Evolutionary conservation across 306 rosid species (phyloP), one percentile per base, ranked within the genome.

Genomic region (Inga oerstediana): DNA sequence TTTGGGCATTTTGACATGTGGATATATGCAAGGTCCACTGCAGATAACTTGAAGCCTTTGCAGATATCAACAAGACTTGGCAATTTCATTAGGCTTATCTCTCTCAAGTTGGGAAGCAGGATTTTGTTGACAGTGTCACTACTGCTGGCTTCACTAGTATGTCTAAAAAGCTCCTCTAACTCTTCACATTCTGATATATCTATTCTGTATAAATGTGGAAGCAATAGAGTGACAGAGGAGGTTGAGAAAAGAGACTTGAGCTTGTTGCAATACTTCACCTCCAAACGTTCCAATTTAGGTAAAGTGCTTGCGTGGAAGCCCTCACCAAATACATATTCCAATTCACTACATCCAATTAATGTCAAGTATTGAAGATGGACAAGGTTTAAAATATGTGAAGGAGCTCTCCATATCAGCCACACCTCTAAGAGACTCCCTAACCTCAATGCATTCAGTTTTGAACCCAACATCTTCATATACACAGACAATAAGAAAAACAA

Each of bases 71-170:
- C 52, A 12, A 76, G 64, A 58, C 14, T n/a, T 5, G 69, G 54
- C 69, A 76, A 37, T 20, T 12, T 1, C 0, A 0, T 0, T 0
- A 76, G 37, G 0, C 0, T 0, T 56, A 76, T 39, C 0, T 0
- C 0, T 7, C 1, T 7, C 35, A 75, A 37, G 0, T 39, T 56
- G 39, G 79, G 69, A 11, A 75, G 79, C 22, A 37, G 1, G 3
- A 54, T 56, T 56, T 35, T 3, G 0, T 20, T 16, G 4, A 0
- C 30, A 37, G 0, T 54, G 35, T 4, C 34, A 56, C 62, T 19
- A 10, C 9, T 43, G 1, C 8, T 43, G 9, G 32, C 51, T 51
- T 51, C 46, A 49, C 15, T 19, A 3, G 1, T 9, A 3, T 34
- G 16, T 17, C 46, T 8, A 3, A 74, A 51, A 34, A 52, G 3